Percentiles rank a stretch among this genome's conserved stretches.
These are phyloP conservation scores for Scheffersomyces segobiensis DNA, from an alignment of 1,139 yeast genomes.

Conservation along the genomic window DNA sequence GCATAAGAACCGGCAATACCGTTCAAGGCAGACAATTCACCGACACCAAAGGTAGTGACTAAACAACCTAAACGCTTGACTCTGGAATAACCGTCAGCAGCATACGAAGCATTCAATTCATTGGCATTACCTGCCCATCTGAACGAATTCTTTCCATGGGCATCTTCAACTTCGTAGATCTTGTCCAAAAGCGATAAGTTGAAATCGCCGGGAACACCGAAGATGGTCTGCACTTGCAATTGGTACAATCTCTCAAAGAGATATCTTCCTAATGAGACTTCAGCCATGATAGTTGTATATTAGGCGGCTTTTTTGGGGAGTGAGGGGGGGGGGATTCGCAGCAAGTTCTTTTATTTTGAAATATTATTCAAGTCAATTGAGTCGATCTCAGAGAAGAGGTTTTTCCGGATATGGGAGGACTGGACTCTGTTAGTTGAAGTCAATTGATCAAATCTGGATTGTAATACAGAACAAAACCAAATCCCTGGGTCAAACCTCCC, in stretches of 20 bases:
- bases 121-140: slow-evolving; percentile 48
- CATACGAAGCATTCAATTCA: slow-evolving; percentile 45
- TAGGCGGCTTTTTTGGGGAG: background rate
- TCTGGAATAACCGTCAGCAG: slow-evolving; percentile 45
- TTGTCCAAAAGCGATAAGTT: slow-evolving; percentile 39
- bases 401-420: background rate
- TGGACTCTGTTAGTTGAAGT: background rate
- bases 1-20: slow-evolving; percentile 46
- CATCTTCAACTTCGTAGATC: slow-evolving; percentile 34
- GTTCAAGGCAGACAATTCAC: slow-evolving; percentile 41
- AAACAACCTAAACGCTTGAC: slow-evolving; percentile 38
- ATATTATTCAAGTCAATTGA: background rate
- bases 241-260: slow-evolving; percentile 47
- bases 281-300: slow-evolving; percentile 24
- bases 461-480: background rate
- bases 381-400: background rate
- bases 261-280: slow-evolving; percentile 43
- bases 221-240: slow-evolving; percentile 39
- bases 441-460: background rate
- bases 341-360: background rate
- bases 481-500: background rate
- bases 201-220: slow-evolving; percentile 47
- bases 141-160: slow-evolving; percentile 20
- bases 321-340: background rate
- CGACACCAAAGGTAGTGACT: slow-evolving; percentile 45